Conservation (phyloP, 768 basidiomycete species). For the Suillus sp. region DNA sequence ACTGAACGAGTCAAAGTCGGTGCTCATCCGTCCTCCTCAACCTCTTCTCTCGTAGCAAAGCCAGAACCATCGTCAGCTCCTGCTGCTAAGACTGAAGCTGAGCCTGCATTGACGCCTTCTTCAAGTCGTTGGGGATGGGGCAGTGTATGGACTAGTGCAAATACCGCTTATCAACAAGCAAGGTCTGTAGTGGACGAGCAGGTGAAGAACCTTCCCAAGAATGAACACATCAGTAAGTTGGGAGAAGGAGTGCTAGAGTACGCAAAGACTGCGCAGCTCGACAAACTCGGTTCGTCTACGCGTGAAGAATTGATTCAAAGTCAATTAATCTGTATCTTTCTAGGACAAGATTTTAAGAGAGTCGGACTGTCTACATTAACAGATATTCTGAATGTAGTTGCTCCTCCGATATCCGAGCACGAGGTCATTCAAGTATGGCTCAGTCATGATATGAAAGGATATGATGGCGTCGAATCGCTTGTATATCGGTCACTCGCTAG, state of each 20-base stretch:
- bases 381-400: conserved; percentile 93
- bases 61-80: conserved; percentile 27
- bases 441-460: conserved; percentile 95
- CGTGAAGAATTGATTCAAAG: not conserved
- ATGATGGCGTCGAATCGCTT: conserved; percentile 93
- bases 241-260: conserved; percentile 83
- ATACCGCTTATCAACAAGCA: conserved; percentile 85
- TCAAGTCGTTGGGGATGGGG: conserved; percentile 77
- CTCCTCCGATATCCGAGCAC: conserved; percentile 97
- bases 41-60: conserved; percentile 43
- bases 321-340: conserved; percentile 17
- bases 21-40: conserved; percentile 41
- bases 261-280: conserved; percentile 86
- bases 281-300: conserved; percentile 72
- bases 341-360: conserved; percentile 88
- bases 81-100: conserved; percentile 25
- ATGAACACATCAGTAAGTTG: conserved; percentile 89
- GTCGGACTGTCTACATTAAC: conserved; percentile 87
- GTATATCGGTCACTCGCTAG: conserved; percentile 85
- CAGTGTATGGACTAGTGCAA: conserved; percentile 86
- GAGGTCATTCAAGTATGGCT: conserved; percentile 97
- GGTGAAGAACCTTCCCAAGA: conserved; percentile 83
- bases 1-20: conserved; percentile 77
- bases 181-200: conserved; percentile 89
- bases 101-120: conserved; percentile 17